Evolutionary conservation across 306 rosid genomes (phyloP).

Genomic region (Bauhinia variegata): DNA sequence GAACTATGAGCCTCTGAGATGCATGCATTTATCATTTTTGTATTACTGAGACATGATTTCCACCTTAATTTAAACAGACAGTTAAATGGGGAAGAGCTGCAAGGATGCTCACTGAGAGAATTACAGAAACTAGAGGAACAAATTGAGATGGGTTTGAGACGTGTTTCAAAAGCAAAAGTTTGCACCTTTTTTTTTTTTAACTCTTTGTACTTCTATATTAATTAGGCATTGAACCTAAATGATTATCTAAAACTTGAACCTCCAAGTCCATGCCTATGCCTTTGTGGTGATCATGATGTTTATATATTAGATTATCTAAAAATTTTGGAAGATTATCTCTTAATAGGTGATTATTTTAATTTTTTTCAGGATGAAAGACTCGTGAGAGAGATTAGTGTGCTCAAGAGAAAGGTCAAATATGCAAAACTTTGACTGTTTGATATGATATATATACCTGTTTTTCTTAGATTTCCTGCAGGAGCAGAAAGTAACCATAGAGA

Average conservation of each 20-base stretch:
- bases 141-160: constrained; percentile 8
- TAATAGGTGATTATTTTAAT: background rate
- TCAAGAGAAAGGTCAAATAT: constrained; percentile 4
- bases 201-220: too few species aligned
- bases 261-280: too few species aligned
- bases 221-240: too few species aligned
- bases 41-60: background rate
- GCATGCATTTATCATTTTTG: too few species aligned
- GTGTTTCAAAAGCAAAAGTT: constrained; percentile 23
- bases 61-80: background rate
- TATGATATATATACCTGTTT: too few species aligned
- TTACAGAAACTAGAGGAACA: constrained; percentile 22
- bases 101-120: background rate
- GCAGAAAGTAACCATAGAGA: too few species aligned
- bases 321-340: too few species aligned
- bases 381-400: background rate
- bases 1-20: too few species aligned
- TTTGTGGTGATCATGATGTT: too few species aligned
- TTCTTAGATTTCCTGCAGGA: too few species aligned
- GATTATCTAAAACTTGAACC: too few species aligned
- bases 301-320: too few species aligned
- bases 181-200: background rate
- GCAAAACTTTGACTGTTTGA: background rate
- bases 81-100: constrained; percentile 26
- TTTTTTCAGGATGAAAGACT: constrained; percentile 25